Conservation (phyloP, 108 stramenopile species). For the Hondaea fermentalgiana region DNA sequence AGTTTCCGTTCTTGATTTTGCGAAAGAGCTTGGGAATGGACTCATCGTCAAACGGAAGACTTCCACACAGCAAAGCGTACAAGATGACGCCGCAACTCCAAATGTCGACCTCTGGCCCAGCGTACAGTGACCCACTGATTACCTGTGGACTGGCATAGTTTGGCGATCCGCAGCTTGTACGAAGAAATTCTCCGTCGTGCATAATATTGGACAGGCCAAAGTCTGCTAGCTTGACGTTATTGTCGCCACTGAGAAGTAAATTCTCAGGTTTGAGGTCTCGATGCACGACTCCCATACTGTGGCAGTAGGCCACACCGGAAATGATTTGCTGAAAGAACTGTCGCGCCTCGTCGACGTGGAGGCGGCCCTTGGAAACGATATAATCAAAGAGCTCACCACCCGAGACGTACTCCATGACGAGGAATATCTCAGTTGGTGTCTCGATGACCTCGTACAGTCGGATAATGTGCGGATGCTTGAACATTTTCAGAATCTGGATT, state of each 20-base stretch:
- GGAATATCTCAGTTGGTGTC: conserved; percentile 97
- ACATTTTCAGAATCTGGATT: conserved; percentile 95
- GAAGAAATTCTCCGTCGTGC: conserved; percentile 94
- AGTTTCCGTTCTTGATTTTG: conserved; percentile 98
- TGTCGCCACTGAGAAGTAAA: conserved; percentile 38
- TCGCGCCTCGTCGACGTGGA: conserved; percentile 87
- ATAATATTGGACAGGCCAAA: conserved; percentile 96
- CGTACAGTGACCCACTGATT: conserved; percentile 91
- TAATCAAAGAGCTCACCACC: conserved; percentile 99
- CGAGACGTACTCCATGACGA: conserved; percentile 96
- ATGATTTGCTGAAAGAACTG: conserved; percentile 98
- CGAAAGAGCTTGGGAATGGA: conserved; percentile 95
- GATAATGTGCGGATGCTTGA: conserved; percentile 98
- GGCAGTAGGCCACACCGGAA: conserved; percentile 95
- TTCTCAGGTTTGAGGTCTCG: conserved; percentile 96
- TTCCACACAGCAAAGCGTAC: conserved; percentile 96
- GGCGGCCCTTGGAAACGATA: conserved; percentile 77
- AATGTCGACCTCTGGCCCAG: conserved; percentile 96
- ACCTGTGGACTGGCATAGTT: conserved; percentile 99
- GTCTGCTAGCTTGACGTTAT: conserved; percentile 97
- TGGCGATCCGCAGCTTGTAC: conserved; percentile 92
- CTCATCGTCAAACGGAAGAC: conserved; percentile 97
- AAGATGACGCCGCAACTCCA: conserved; percentile 98
- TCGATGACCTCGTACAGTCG: conserved; percentile 74
- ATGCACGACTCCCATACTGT: conserved; percentile 97